Percentiles rank a stretch among this genome's conserved stretches.
phyloP scores from a whole-genome alignment of 768 basidiomycete genomes.

The Clitopilus hobsonii region DNA sequence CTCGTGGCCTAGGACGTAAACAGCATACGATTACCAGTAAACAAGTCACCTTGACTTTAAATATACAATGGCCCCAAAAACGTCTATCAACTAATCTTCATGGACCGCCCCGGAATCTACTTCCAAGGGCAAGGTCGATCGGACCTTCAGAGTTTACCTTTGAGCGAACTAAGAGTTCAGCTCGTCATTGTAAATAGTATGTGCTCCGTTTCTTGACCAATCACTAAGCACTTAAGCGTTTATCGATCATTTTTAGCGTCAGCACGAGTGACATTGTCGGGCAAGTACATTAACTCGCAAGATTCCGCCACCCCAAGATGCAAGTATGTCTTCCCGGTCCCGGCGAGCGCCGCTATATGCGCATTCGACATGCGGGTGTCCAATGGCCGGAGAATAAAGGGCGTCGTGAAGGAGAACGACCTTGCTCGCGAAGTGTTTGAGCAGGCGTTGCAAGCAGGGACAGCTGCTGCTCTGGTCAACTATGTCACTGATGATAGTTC shows the following conservation, averaged over 20 bases:
- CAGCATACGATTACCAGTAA: no score
- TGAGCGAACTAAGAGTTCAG: slow-evolving; percentile 36
- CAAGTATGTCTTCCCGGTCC: slow-evolving; percentile 57
- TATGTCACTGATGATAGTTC: slow-evolving; percentile 48
- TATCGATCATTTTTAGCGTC: slow-evolving; percentile 27
- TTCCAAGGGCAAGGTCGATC: slow-evolving; percentile 5
- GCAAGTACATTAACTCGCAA: slow-evolving; percentile 35
- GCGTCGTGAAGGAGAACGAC: slow-evolving; percentile 43
- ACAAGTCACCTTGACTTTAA: not conserved
- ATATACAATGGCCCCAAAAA: not conserved
- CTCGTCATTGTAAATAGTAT: slow-evolving; percentile 41
- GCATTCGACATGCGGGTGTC: slow-evolving; percentile 45
- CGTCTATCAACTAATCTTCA: not conserved
- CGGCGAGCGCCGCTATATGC: slow-evolving; percentile 49
- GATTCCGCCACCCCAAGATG: slow-evolving; percentile 34
- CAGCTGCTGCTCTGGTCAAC: slow-evolving; percentile 40
- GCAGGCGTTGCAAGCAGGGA: slow-evolving; percentile 33
- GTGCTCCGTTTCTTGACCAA: slow-evolving; percentile 5
- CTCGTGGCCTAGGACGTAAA: not conserved
- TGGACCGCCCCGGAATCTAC: slow-evolving; percentile 17
- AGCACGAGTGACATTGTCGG: slow-evolving; percentile 35
- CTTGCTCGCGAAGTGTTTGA: slow-evolving; percentile 36
- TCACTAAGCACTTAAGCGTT: not conserved
- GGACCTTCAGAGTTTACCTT: slow-evolving; percentile 21
- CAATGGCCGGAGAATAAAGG: slow-evolving; percentile 38